phyloP scores from a whole-genome alignment of 768 basidiomycete genomes.

The Mycena galopus region DNA sequence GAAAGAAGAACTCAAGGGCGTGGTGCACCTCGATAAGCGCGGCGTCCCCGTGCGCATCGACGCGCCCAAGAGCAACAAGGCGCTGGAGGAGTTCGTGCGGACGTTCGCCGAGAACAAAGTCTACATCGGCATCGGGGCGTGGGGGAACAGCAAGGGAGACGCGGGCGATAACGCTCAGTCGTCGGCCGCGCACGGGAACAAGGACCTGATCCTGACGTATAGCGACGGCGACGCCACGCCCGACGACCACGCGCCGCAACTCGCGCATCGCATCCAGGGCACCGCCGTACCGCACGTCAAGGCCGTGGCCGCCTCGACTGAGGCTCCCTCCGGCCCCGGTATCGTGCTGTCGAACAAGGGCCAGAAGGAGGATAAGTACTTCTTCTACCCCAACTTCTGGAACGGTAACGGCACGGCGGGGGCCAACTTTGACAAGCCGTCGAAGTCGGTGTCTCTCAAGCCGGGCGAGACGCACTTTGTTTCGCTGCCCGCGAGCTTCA shows the following conservation, averaged over 20 bases:
- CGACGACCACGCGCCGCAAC: constrained; percentile 1
- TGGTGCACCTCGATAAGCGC: constrained; percentile 4
- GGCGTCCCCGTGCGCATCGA: constrained; percentile 12
- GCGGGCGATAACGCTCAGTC: constrained; percentile 1
- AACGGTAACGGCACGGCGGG: constrained; percentile 13
- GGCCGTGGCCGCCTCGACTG: neutral
- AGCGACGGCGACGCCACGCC: constrained; percentile 14
- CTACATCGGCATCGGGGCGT: constrained; percentile 4
- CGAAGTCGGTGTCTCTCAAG: constrained; percentile 2
- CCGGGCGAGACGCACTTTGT: constrained; percentile 17
- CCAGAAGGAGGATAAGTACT: constrained; percentile 1
- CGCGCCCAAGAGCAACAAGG: constrained; percentile 10
- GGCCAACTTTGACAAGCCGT: constrained; percentile 9
- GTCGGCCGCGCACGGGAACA: constrained; percentile 6
- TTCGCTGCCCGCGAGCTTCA: constrained; percentile 2
- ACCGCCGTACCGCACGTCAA: neutral
- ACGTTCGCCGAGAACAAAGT: constrained; percentile 9
- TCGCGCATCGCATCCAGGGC: constrained; percentile 8
- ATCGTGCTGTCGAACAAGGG: constrained; percentile 7
- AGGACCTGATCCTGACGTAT: constrained; percentile 8
- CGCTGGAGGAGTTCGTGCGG: neutral
- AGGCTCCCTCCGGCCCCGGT: neutral
- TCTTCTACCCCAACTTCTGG: constrained; percentile 14
- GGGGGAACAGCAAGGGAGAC: neutral
- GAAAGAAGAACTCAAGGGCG: constrained; percentile 7